These are phyloP conservation scores for Fusarium multiceps DNA, from an alignment of 2,329 filamentous ascomycete genomes.

Conservation along the genomic window DNA sequence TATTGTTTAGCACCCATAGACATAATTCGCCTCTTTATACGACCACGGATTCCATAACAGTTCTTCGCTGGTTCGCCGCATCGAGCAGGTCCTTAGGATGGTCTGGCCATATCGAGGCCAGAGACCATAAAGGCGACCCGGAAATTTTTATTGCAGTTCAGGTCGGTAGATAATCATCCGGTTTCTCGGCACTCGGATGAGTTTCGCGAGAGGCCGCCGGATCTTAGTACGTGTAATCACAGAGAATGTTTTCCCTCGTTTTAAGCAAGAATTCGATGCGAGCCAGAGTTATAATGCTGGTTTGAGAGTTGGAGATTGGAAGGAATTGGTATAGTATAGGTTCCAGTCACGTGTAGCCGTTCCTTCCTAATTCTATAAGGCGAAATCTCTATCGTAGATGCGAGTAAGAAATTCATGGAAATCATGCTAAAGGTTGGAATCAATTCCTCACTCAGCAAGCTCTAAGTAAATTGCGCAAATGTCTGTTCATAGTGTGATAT, in stretches of 20 bases:
- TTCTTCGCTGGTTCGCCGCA: slow-evolving; percentile 7
- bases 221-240: background rate
- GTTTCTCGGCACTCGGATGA: slow-evolving; percentile 4
- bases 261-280: background rate
- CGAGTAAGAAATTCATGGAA: background rate
- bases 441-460: background rate
- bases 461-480: background rate
- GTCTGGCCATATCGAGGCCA: slow-evolving; percentile 12
- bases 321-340: background rate
- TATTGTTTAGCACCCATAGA: background rate
- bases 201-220: slow-evolving; percentile 13
- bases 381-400: background rate
- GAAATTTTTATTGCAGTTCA: slow-evolving; percentile 6
- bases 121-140: slow-evolving; percentile 5
- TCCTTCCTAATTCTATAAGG: background rate
- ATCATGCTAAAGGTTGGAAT: background rate
- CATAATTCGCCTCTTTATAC: background rate
- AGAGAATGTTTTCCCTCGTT: background rate
- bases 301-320: background rate
- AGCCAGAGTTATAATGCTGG: background rate
- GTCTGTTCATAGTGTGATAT: background rate
- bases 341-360: background rate
- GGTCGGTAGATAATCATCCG: slow-evolving; percentile 15
- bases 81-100: slow-evolving; percentile 14
- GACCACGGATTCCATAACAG: background rate